Conservation (phyloP, 1,284 basidiomycete genomes). For the Pseudozyma tsukubaensis region DNA sequence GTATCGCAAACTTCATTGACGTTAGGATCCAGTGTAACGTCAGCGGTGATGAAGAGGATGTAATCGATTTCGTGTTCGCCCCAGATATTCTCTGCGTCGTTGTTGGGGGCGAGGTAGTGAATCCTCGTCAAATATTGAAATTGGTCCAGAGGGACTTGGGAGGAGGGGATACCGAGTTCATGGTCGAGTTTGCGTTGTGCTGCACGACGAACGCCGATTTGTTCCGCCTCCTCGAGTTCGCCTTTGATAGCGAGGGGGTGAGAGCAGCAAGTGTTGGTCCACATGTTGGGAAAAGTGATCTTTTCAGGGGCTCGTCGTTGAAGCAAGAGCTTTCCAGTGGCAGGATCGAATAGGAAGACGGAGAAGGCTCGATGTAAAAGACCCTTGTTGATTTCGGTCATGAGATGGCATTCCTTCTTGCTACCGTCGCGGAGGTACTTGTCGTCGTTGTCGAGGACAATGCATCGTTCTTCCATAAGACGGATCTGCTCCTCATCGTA, state of each 20-base stretch:
- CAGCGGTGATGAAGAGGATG: constrained; percentile 91
- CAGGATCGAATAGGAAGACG: constrained; percentile 93
- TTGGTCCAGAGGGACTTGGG: constrained; percentile 79
- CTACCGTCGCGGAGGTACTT: constrained; percentile 73
- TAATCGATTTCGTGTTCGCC: constrained; percentile 99
- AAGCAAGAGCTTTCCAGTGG: constrained; percentile 91
- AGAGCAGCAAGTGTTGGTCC: constrained; percentile 99
- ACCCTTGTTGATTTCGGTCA: constrained; percentile 95
- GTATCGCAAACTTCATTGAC: constrained; percentile 90
- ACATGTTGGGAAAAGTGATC: constrained; percentile 99
- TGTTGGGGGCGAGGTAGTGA: constrained; percentile 93
- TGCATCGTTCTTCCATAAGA: constrained; percentile 97
- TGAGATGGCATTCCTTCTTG: constrained; percentile 99
- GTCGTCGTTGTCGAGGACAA: constrained; percentile 90
- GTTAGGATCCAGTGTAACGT: constrained; percentile 87
- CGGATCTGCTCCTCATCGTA: constrained; percentile 73
- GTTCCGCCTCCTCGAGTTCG: constrained; percentile 79
- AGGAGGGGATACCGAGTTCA: constrained; percentile 88
- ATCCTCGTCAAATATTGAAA: constrained; percentile 97
- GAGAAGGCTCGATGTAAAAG: constrained; percentile 98
- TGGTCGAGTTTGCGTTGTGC: constrained; percentile 95
- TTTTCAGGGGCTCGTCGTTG: constrained; percentile 96
- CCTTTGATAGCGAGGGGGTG: constrained; percentile 83
- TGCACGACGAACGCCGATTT: constrained; percentile 82
- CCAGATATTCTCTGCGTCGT: constrained; percentile 79